A percentile compares a stretch with the other conserved stretches of the same genome.
phyloP scores from a whole-genome alignment of 1,284 basidiomycete genomes.

The Ustilago loliicola region DNA sequence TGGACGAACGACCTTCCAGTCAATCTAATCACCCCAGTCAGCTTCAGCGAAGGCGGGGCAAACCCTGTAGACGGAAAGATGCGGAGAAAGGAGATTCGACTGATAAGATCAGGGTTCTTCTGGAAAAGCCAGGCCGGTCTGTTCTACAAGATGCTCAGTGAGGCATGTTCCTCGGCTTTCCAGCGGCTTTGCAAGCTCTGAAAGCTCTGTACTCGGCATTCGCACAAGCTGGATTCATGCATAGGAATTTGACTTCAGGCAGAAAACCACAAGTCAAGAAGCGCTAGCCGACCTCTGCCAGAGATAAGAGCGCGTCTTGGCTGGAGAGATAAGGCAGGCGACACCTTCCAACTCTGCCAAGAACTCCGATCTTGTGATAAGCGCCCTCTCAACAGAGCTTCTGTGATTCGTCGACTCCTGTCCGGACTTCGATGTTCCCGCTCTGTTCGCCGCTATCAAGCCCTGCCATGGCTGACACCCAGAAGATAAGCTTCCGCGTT shows the following conservation, averaged over 20 bases:
- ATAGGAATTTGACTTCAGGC: conserved; percentile 5
- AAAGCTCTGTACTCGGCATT: background rate
- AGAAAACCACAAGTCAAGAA: conserved; percentile 33
- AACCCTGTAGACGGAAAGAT: conserved; percentile 22
- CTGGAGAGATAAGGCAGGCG: conserved; percentile 11
- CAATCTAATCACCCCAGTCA: background rate
- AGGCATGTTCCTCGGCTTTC: background rate
- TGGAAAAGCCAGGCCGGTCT: background rate
- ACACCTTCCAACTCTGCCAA: background rate
- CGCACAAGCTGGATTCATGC: background rate
- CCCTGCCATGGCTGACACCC: conserved; percentile 7
- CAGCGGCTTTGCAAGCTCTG: background rate
- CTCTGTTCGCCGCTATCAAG: background rate
- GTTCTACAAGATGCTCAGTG: background rate
- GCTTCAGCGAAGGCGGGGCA: conserved; percentile 2
- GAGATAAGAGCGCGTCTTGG: conserved; percentile 20
- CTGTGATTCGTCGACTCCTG: conserved; percentile 1
- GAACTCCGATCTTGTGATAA: conserved; percentile 6
- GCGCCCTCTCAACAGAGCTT: background rate
- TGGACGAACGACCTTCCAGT: background rate
- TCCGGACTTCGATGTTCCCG: background rate
- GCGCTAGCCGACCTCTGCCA: conserved; percentile 15
- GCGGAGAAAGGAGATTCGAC: conserved; percentile 26
- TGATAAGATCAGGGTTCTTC: conserved; percentile 29
- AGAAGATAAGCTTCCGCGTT: conserved; percentile 21